A percentile compares a stretch with the other conserved stretches of the same genome.
Evolutionary conservation across 2,329 filamentous ascomycete genomes (phyloP).

Genomic region (Sclerotinia trifoliorum): DNA sequence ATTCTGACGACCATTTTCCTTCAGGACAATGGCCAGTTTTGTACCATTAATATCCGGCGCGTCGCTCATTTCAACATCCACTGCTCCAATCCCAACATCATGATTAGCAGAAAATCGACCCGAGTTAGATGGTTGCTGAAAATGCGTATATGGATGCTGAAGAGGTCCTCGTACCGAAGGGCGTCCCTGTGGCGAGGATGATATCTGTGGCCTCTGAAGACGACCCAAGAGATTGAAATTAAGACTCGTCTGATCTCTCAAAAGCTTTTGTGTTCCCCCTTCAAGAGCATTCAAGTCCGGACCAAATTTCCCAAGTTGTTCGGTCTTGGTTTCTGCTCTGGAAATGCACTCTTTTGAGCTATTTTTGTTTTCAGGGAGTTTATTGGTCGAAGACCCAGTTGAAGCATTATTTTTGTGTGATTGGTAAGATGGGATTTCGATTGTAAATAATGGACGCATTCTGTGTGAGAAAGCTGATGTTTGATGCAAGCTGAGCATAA

Average conservation of each 20-base stretch:
- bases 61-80: background rate
- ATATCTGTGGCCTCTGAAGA: background rate
- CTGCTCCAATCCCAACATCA: too few species aligned
- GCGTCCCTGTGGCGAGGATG: background rate
- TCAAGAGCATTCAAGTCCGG: background rate
- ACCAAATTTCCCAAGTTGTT: background rate
- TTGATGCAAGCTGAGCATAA: background rate
- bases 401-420: background rate
- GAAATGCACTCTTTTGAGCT: too few species aligned
- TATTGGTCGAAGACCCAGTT: background rate
- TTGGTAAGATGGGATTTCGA: background rate
- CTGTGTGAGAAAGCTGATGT: background rate
- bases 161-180: background rate
- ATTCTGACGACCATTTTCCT: background rate
- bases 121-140: background rate
- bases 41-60: background rate
- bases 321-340: background rate
- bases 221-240: background rate
- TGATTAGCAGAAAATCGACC: background rate
- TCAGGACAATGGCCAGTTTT: background rate
- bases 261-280: background rate
- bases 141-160: background rate
- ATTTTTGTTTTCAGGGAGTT: background rate
- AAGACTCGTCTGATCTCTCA: slow-evolving; percentile 1
- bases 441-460: background rate